Conservation (phyloP, 176 grass and related monocot species). For the Ananas comosus region DNA sequence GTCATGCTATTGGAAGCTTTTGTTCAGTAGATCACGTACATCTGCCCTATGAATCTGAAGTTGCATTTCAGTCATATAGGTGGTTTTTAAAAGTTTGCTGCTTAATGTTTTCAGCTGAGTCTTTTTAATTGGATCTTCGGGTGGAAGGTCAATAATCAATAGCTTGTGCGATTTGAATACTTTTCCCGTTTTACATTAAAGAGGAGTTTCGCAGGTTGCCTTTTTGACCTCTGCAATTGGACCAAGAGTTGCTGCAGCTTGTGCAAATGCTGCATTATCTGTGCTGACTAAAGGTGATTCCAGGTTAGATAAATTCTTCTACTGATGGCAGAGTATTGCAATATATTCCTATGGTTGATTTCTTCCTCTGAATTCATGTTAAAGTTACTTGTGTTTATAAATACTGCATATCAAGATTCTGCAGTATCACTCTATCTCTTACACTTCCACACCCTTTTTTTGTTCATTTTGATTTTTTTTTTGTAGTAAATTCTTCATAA, state of each 20-base stretch:
- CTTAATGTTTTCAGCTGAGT: not conserved
- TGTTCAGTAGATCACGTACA: no score
- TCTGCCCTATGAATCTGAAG: no score
- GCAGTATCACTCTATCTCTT: no score
- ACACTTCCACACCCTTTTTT: no score
- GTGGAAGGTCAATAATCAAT: not conserved
- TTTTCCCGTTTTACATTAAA: not conserved
- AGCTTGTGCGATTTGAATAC: not conserved
- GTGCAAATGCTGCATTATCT: conserved; percentile 63
- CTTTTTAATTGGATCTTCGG: not conserved
- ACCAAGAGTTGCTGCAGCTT: conserved; percentile 94
- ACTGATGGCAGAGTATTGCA: conserved; percentile 4
- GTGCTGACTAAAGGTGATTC: conserved; percentile 64
- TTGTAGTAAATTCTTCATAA: not conserved
- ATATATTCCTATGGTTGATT: conserved; percentile 8
- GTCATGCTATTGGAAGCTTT: not conserved
- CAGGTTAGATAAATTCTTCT: conserved; percentile 42
- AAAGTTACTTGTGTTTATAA: not conserved
- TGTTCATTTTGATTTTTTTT: no score
- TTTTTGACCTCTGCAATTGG: conserved; percentile 86
- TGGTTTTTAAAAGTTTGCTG: not conserved
- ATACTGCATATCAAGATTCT: no score
- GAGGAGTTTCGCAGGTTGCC: conserved; percentile 43
- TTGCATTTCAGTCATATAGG: no score
- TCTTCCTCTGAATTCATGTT: not conserved